Percentiles rank a stretch among this genome's conserved stretches.
These are phyloP conservation scores for Lepidium aucheri DNA, from an alignment of 345 rosid genomes.

Conservation along the genomic window DNA sequence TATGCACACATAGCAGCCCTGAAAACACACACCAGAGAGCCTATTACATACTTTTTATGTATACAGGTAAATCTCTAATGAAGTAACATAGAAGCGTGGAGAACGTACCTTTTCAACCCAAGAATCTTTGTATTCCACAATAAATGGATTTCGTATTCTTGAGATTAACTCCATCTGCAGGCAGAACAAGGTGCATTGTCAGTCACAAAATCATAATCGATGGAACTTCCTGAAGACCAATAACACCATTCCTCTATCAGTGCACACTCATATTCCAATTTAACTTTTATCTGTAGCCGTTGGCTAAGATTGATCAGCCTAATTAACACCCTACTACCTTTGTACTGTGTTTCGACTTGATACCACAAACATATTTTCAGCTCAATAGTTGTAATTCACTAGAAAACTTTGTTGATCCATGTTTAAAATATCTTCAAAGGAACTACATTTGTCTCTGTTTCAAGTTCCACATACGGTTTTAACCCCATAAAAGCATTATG, in stretches of 20 bases:
- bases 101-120: constrained; percentile 88
- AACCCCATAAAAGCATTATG: not conserved
- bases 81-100: not conserved
- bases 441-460: not conserved
- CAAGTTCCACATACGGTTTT: not conserved
- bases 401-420: not conserved
- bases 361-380: not conserved
- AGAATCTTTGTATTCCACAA: constrained; percentile 96
- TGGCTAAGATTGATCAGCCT: not conserved
- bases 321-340: not conserved
- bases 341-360: not conserved
- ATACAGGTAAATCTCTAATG: not conserved
- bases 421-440: not conserved
- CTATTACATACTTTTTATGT: not conserved
- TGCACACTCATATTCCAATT: not conserved
- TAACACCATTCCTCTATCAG: not conserved
- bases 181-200: not conserved
- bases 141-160: constrained; percentile 76
- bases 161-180: constrained; percentile 94
- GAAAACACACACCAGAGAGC: constrained; percentile 17
- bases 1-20: constrained; percentile 99
- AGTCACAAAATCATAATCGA: not conserved
- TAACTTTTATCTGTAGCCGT: not conserved
- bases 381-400: not conserved
- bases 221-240: not conserved